These are phyloP conservation scores for Urostyla sp. DNA, from an alignment of 73 alveolate species.

Conservation along the genomic window DNA sequence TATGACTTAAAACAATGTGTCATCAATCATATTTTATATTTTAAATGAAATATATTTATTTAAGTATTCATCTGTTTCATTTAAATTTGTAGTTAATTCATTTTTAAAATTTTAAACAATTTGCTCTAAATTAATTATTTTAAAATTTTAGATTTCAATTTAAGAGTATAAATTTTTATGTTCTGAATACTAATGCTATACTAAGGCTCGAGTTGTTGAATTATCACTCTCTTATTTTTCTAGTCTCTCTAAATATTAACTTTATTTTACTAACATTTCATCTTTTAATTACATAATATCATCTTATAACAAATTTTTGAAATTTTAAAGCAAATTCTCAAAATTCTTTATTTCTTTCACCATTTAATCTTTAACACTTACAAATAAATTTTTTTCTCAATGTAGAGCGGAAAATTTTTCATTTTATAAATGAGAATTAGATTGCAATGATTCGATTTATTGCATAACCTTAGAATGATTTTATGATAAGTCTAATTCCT, in stretches of 20 bases:
- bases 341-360: constrained; percentile 6
- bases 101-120: background rate
- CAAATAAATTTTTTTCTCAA: constrained; percentile 26
- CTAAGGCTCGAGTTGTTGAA: background rate
- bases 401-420: constrained; percentile 15
- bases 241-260: background rate
- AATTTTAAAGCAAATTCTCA: background rate
- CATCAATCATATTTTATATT: constrained; percentile 36
- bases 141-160: constrained; percentile 3
- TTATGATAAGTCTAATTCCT: constrained; percentile 11
- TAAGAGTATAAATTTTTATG: background rate
- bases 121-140: background rate
- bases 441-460: background rate
- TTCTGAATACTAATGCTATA: constrained; percentile 14
- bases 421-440: background rate
- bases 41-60: constrained; percentile 12
- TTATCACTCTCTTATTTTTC: background rate
- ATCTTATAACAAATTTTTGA: background rate
- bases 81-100: background rate
- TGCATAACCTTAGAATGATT: background rate
- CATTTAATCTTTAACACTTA: constrained; percentile 7
- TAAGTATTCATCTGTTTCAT: constrained; percentile 31
- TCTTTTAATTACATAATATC: background rate
- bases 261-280: background rate
- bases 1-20: constrained; percentile 3